Evolutionary conservation across 2,329 filamentous ascomycete species (phyloP), one percentile per base, ranked within the genome.

Genomic region (Colletotrichum horii): DNA sequence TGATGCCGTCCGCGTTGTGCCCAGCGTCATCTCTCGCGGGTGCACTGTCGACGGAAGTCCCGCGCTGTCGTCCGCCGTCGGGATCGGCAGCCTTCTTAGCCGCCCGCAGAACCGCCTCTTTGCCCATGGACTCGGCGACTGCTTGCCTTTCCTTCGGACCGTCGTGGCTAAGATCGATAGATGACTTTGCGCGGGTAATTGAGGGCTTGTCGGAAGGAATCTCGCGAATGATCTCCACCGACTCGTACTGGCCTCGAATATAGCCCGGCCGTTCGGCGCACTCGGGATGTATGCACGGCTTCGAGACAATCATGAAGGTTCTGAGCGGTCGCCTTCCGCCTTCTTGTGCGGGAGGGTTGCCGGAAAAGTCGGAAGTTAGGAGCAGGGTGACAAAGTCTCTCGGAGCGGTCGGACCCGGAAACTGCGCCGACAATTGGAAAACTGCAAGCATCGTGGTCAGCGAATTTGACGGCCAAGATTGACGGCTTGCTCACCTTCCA

Each of bases 191-290:
- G 77, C 85, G 85, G 36, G 85, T 85, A 12, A 85, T 84, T 30
- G 77, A 77, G 4, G 85, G 82, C 77, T 87, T 82, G 58, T 88
- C 86, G 12, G 92, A 82, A 1, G 93, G 93, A 16, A 98, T 90
- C 84, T 98, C 96, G 66, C 96, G 90, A 73, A 98, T 96, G 78
- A 98, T 89, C 84, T 98, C 96, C 19, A 98, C 94, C 2, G 95
- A 97, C 86, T 98, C 96, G 80, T 98, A 98, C 77, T 93, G 89
- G 4, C 96, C 96, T 55, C 95, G 90, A 65, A 98, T 94, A 82
- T 93, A 96, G 19, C 94, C 95, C 74, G 91, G 86, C 12, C 93
- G 89, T 15, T 90, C 89, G 24, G 93, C 93, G 38, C 94, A 93
- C 74, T 95, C 92, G 0, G 93, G 92, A 82, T 98, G 96, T 24